Evolutionary conservation across 805 yeast species (phyloP).

Genomic region (Sungouiozyma intestinalis): DNA sequence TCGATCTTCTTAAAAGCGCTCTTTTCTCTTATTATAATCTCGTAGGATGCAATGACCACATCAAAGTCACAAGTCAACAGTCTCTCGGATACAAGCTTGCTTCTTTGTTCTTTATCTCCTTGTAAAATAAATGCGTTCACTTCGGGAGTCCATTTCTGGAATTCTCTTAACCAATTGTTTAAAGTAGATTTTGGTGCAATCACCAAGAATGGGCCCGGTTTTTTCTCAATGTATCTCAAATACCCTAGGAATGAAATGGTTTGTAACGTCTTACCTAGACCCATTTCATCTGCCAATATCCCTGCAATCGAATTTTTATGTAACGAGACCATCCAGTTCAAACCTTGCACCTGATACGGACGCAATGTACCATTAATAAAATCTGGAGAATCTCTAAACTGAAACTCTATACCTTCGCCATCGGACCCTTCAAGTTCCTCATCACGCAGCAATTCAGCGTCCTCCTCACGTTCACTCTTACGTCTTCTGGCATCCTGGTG

Average conservation of each 20-base stretch:
- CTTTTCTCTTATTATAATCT: constrained; percentile 68
- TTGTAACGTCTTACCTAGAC: constrained; percentile 72
- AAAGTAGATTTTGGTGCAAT: constrained; percentile 73
- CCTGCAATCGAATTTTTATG: constrained; percentile 63
- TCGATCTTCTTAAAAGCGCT: constrained; percentile 51
- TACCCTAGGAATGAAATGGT: constrained; percentile 70
- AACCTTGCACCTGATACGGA: constrained; percentile 70
- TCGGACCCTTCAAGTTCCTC: constrained; percentile 27
- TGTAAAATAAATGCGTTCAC: constrained; percentile 59
- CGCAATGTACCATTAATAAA: constrained; percentile 56
- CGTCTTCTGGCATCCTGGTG: constrained; percentile 37
- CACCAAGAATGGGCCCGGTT: constrained; percentile 64
- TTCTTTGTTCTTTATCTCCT: constrained; percentile 64
- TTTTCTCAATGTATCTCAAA: constrained; percentile 47
- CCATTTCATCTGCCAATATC: constrained; percentile 80
- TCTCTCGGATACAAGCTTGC: constrained; percentile 39
- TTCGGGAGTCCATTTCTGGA: constrained; percentile 72
- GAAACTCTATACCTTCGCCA: constrained; percentile 18
- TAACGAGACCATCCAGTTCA: constrained; percentile 66
- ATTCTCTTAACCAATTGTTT: constrained; percentile 74
- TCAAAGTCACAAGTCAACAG: constrained; percentile 57
- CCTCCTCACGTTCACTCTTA: constrained; percentile 70
- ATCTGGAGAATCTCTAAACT: constrained; percentile 77
- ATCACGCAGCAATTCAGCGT: constrained; percentile 60
- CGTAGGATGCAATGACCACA: constrained; percentile 62